phyloP scores from a whole-genome alignment of 805 yeast species.

The Candida sphagnicola region DNA sequence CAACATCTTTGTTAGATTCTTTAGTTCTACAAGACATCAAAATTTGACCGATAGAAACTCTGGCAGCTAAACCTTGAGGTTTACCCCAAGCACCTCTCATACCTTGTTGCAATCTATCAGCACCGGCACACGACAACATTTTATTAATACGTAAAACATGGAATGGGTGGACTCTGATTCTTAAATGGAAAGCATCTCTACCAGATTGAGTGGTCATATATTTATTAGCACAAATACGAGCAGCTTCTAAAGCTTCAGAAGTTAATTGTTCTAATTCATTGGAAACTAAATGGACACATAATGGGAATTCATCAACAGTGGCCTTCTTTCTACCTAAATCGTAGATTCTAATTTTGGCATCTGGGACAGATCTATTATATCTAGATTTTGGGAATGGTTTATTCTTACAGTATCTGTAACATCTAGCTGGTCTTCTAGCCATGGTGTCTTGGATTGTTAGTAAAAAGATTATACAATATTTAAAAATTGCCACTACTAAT shows the following conservation, averaged over 20 bases:
- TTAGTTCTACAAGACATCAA: slow-evolving; percentile 97
- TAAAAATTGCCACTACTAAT: not conserved
- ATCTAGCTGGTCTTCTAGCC: slow-evolving; percentile 99
- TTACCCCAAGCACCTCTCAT: slow-evolving; percentile 99
- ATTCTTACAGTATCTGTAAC: slow-evolving; percentile 99
- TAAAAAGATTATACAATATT: not conserved
- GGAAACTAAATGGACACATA: slow-evolving; percentile 98
- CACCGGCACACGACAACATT: slow-evolving; percentile 99
- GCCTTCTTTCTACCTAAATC: slow-evolving; percentile 99
- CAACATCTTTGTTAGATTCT: slow-evolving; percentile 96
- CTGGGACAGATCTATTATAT: slow-evolving; percentile 99
- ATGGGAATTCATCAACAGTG: slow-evolving; percentile 98
- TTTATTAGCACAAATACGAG: slow-evolving; percentile 99
- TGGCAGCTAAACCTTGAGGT: slow-evolving; percentile 99
- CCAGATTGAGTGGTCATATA: slow-evolving; percentile 97
- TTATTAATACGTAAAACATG: slow-evolving; percentile 99
- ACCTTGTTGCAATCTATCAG: slow-evolving; percentile 99
- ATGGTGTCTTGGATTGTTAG: slow-evolving; percentile 51
- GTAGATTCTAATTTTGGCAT: slow-evolving; percentile 97
- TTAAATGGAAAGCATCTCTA: slow-evolving; percentile 99
- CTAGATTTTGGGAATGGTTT: slow-evolving; percentile 99
- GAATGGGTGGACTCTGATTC: slow-evolving; percentile 99
- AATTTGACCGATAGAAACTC: slow-evolving; percentile 98
- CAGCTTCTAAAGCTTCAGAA: slow-evolving; percentile 99
- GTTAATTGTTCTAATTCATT: slow-evolving; percentile 99